Conservation (phyloP, 2,329 filamentous ascomycete genomes). For the Diaporthe vaccinii region DNA sequence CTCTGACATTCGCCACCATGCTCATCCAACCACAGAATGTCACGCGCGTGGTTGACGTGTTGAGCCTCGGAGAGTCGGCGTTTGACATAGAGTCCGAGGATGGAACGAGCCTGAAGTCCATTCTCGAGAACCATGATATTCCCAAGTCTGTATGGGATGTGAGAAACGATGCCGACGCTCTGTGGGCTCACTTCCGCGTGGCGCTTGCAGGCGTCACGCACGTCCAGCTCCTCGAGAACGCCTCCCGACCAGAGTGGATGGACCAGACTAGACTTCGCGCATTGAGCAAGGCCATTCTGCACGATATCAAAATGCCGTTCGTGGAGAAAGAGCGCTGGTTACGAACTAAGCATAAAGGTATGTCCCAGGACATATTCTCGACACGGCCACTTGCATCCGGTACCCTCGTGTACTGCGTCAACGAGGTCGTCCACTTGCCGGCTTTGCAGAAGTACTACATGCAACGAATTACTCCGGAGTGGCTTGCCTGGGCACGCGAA, state of each 20-base stretch:
- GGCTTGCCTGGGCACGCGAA: slow-evolving; percentile 37
- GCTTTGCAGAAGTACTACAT: slow-evolving; percentile 40
- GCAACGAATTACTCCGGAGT: slow-evolving; percentile 36
- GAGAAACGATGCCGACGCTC: slow-evolving; percentile 47
- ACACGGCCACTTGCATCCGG: slow-evolving; percentile 38
- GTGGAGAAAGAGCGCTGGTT: background rate
- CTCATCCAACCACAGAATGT: slow-evolving; percentile 38
- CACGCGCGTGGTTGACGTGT: slow-evolving; percentile 45
- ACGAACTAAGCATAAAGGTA: background rate
- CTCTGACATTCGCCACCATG: slow-evolving; percentile 42
- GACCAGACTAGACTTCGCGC: slow-evolving; percentile 40
- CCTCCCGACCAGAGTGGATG: slow-evolving; percentile 34
- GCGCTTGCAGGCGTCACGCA: slow-evolving; percentile 46
- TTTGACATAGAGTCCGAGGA: slow-evolving; percentile 38
- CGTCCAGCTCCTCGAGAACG: slow-evolving; percentile 50
- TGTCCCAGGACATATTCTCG: slow-evolving; percentile 36
- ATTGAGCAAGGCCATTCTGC: slow-evolving; percentile 38
- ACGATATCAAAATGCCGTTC: slow-evolving; percentile 29
- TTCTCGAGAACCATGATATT: slow-evolving; percentile 42
- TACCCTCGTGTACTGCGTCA: slow-evolving; percentile 40
- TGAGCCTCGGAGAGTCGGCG: slow-evolving; percentile 39
- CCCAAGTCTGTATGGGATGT: slow-evolving; percentile 48
- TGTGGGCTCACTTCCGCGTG: slow-evolving; percentile 45
- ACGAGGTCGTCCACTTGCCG: slow-evolving; percentile 42
- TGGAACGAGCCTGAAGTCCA: slow-evolving; percentile 42